Evolutionary conservation across 2,329 filamentous ascomycete species (phyloP).

Genomic region (Botrytis fabae): DNA sequence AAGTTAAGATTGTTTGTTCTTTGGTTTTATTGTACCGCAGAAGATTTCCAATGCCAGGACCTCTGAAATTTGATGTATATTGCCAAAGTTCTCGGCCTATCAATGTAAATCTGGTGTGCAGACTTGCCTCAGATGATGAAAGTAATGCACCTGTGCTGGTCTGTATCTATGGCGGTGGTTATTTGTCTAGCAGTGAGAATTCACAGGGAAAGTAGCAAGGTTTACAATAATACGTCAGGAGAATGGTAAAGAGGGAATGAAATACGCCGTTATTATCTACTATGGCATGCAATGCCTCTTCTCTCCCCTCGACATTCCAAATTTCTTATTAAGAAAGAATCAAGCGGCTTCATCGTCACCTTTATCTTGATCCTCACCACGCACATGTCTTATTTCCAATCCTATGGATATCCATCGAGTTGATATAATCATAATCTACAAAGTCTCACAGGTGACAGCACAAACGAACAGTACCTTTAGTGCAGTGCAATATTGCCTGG

Average conservation of each 20-base stretch:
- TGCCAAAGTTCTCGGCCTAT: neutral
- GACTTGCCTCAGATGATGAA: neutral
- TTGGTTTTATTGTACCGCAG: constrained; percentile 4
- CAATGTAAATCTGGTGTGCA: neutral
- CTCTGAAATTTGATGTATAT: fast-evolving
- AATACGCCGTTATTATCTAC: constrained; percentile 41
- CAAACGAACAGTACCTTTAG: constrained; percentile 9
- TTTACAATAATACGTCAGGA: constrained; percentile 39
- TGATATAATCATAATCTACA: constrained; percentile 50
- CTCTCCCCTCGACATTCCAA: constrained; percentile 48
- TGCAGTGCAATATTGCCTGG: constrained; percentile 33
- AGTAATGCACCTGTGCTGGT: neutral
- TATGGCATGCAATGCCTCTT: constrained; percentile 54
- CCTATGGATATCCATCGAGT: constrained; percentile 54
- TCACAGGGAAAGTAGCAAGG: constrained; percentile 42
- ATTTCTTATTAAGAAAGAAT: constrained; percentile 27
- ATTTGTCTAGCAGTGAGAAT: constrained; percentile 44
- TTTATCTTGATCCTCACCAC: constrained; percentile 33
- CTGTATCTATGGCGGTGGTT: constrained; percentile 45
- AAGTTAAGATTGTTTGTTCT: neutral
- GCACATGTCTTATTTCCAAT: constrained; percentile 54
- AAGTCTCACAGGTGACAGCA: constrained; percentile 47
- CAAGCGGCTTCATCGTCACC: neutral
- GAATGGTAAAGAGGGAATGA: constrained; percentile 41
- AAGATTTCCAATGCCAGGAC: neutral